phyloP scores from a whole-genome alignment of 2,329 filamentous ascomycete species.

The Akanthomyces lecanii region DNA sequence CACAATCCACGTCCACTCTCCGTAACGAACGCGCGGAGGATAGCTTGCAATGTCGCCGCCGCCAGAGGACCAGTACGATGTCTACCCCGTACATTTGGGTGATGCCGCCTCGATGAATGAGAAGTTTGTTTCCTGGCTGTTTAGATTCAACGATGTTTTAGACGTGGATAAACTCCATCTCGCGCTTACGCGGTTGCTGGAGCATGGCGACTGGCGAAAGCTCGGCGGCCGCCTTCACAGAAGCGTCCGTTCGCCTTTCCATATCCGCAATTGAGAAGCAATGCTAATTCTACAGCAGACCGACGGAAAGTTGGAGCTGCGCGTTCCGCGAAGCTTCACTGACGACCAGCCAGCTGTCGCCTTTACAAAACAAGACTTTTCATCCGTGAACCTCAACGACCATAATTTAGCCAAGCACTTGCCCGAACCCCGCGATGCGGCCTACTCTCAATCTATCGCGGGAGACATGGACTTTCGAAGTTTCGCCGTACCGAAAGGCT shows the following conservation, averaged over 20 bases:
- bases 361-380: constrained; percentile 5
- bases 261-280: neutral
- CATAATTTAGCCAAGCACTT: constrained; percentile 2
- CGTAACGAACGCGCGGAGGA: neutral
- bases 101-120: constrained; percentile 27
- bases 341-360: constrained; percentile 1
- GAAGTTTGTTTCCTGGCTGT: constrained; percentile 30
- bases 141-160: constrained; percentile 44
- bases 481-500: neutral
- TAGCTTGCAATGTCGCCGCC: neutral
- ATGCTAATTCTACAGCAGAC: neutral
- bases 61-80: constrained; percentile 15
- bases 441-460: neutral
- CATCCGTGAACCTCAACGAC: neutral
- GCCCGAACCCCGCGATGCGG: neutral
- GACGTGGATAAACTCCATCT: constrained; percentile 36
- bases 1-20: neutral
- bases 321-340: constrained; percentile 8
- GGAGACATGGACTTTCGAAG: constrained; percentile 1
- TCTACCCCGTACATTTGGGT: constrained; percentile 31
- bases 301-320: constrained; percentile 4
- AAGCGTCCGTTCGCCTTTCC: neutral
- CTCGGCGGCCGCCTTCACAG: constrained; percentile 38
- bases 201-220: constrained; percentile 43
- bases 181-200: constrained; percentile 35